Base-by-base conservation (phyloP, 345 rosid genomes). In the Dipteronia dyeriana region DNA sequence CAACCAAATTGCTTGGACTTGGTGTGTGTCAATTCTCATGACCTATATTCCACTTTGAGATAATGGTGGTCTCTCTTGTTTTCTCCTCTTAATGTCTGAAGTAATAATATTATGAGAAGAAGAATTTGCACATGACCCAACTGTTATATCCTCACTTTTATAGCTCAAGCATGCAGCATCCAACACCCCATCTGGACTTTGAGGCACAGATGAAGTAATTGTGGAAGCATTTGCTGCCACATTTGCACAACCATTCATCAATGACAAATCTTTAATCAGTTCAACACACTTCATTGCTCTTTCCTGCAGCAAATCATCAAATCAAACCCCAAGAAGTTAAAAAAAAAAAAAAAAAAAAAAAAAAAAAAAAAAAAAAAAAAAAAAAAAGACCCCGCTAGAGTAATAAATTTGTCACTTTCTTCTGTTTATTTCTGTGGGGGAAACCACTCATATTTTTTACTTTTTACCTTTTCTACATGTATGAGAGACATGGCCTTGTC, bases 121-220 rank as follows among this genome's bases (percentile, higher is more conserved):
- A 64, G 90, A 86, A 81, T 84, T 85, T 74, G 89, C 85, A 87
- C 87, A 90, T 81, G 91, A 84, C 81, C 80, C 90, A 87, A 85
- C 87, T 82, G 89, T 83, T 79, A 79, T 78, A 71, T 87, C 90
- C 79, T 92, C 93, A 83, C 85, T 90, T 83, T 82, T 84, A 81
- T 84, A 88, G 92, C 97, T 92, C 88, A 89, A 85, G 84, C 92
- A 87, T 78, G 87, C 83, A 56, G 87, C 90, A 76, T 90, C 97
- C 88, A 92, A 71, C 78, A 92, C 97, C 82, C 97, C 94, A 54
- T 76, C 83, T 65, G 97, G 94, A 80, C 91, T 88, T 38, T 67
- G 84, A 2, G 90, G 91, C 75, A 85, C 80, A 5, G 29, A 68
- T 69, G 80, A 70, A 76, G 70, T 8, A 41, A 11, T 54, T 63